These are phyloP conservation scores for Shiraia sp. DNA, from an alignment of 2,329 filamentous ascomycete genomes.

Conservation along the genomic window DNA sequence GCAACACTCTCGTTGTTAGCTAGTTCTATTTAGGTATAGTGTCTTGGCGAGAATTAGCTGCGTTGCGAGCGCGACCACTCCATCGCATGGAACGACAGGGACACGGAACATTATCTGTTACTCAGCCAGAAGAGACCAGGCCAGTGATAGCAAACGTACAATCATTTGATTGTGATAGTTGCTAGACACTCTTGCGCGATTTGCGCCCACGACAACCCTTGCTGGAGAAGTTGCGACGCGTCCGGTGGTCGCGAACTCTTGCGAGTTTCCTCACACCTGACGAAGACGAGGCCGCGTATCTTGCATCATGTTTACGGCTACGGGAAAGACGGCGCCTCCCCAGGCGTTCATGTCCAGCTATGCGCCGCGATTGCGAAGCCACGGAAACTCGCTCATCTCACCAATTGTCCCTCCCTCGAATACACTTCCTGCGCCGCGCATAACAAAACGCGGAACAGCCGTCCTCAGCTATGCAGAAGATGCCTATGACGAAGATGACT, in stretches of 20 bases:
- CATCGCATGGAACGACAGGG: slow-evolving; percentile 24
- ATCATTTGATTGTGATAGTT: background rate
- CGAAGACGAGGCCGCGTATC: slow-evolving; percentile 23
- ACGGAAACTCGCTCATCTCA: slow-evolving; percentile 88
- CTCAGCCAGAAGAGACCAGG: slow-evolving; percentile 3
- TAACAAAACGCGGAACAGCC: slow-evolving; percentile 95
- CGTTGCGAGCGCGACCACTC: slow-evolving; percentile 23
- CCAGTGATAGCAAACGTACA: background rate
- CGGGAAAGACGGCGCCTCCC: slow-evolving; percentile 58
- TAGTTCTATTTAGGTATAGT: slow-evolving; percentile 7
- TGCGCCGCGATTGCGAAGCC: slow-evolving; percentile 84
- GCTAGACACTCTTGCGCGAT: slow-evolving; percentile 4
- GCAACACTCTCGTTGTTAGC: too few species aligned
- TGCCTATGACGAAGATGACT: slow-evolving; percentile 83
- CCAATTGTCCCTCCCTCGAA: slow-evolving; percentile 76
- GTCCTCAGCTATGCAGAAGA: slow-evolving; percentile 98
- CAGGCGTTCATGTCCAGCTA: slow-evolving; percentile 92
- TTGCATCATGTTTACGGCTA: slow-evolving; percentile 46
- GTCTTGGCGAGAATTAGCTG: slow-evolving; percentile 22
- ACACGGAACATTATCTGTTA: slow-evolving; percentile 27
- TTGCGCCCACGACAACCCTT: slow-evolving; percentile 1
- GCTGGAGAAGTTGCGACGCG: slow-evolving; percentile 31
- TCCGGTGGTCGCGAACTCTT: slow-evolving; percentile 32
- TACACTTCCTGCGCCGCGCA: slow-evolving; percentile 71
- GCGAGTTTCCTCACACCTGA: slow-evolving; percentile 33